These are phyloP conservation scores for Geosmithia putterillii DNA, from an alignment of 2,329 filamentous ascomycete species.

Conservation along the genomic window DNA sequence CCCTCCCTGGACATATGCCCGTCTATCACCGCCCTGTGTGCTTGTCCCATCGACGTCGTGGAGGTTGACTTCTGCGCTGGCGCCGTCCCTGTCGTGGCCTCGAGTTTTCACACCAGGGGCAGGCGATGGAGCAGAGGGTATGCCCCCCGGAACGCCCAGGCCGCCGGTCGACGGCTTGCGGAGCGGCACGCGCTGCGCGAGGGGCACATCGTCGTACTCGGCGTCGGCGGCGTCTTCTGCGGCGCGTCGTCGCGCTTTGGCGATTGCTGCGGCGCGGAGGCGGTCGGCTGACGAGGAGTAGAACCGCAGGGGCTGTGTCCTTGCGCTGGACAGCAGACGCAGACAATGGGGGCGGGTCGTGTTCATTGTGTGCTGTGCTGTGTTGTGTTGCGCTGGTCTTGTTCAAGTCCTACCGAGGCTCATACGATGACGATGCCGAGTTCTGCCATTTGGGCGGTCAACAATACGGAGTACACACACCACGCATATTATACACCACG, in stretches of 20 bases:
- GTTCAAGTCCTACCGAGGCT: too few relatives aligned
- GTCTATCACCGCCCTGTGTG: constrained; percentile 8
- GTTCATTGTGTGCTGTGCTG: too few relatives aligned
- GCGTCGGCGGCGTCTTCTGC: background rate
- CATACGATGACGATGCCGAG: too few relatives aligned
- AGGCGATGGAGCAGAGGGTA: background rate
- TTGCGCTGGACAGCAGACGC: too few relatives aligned
- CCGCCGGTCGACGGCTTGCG: constrained; percentile 1
- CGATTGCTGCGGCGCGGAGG: background rate
- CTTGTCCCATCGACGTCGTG: background rate
- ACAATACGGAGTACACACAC: too few relatives aligned
- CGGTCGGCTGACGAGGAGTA: background rate
- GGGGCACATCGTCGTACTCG: background rate
- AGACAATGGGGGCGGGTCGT: background rate
- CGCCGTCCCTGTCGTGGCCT: background rate
- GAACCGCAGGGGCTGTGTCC: too few relatives aligned
- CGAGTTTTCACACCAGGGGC: background rate
- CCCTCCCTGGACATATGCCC: constrained; percentile 10
- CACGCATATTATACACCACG: too few relatives aligned
- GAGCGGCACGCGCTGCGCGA: background rate
- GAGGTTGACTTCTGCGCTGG: background rate
- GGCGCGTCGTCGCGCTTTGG: background rate
- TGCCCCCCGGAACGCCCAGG: background rate
- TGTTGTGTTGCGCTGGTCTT: too few relatives aligned
- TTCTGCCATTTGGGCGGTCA: too few relatives aligned